Evolutionary conservation across 495 filamentous ascomycete species (phyloP).

Genomic region (Oidiodendron maius): DNA sequence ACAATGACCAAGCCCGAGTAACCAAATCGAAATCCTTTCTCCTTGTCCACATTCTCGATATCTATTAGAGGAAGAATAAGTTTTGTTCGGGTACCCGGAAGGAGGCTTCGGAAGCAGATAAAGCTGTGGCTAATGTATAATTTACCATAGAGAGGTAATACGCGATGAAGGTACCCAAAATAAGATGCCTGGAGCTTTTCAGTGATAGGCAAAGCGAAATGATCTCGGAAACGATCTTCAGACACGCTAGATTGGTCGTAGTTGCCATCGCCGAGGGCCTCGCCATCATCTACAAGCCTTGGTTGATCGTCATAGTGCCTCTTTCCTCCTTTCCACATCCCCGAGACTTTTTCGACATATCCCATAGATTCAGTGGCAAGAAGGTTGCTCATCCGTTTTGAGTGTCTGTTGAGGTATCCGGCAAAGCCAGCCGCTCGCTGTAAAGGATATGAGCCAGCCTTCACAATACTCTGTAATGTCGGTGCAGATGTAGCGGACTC

Average conservation of each 20-base stretch:
- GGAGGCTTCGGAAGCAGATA: conserved; percentile 88
- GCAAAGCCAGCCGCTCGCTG: conserved; percentile 83
- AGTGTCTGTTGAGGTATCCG: conserved; percentile 68
- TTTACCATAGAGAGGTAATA: conserved; percentile 92
- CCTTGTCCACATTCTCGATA: conserved; percentile 89
- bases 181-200: conserved; percentile 89
- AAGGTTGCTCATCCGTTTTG: conserved; percentile 75
- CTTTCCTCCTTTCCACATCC: conserved; percentile 91
- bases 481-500: conserved; percentile 38
- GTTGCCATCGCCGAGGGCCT: conserved; percentile 52
- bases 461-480: conserved; percentile 64
- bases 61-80: conserved; percentile 88
- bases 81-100: conserved; percentile 89
- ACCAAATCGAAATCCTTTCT: conserved; percentile 89
- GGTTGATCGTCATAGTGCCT: conserved; percentile 80
- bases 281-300: conserved; percentile 56
- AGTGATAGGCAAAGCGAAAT: conserved; percentile 79
- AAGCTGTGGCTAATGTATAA: conserved; percentile 89
- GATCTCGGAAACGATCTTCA: conserved; percentile 74
- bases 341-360: conserved; percentile 94
- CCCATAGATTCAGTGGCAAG: conserved; percentile 93
- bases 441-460: conserved; percentile 72
- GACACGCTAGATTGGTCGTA: conserved; percentile 55
- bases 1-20: conserved; percentile 89
- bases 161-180: conserved; percentile 80